Conservation (phyloP, 345 rosid genomes). For the Orychophragmus violaceus region DNA sequence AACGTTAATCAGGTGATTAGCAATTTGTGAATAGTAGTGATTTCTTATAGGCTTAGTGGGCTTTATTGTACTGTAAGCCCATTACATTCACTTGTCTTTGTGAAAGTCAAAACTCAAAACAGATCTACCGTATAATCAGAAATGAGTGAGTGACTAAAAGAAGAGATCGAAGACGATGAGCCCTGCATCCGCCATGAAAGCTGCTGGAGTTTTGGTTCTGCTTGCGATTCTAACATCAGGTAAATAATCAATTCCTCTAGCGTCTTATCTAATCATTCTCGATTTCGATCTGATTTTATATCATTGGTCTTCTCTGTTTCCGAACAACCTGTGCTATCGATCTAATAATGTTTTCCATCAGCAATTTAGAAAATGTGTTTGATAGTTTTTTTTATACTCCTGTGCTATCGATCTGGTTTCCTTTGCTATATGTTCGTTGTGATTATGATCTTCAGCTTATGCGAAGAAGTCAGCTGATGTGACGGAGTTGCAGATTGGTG, state of each 20-base stretch:
- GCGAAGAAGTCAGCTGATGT: constrained; percentile 71
- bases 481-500: constrained; percentile 78
- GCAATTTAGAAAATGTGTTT: too few species aligned
- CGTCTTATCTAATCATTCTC: background rate
- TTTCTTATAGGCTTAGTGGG: too few species aligned
- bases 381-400: too few species aligned
- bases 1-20: too few species aligned
- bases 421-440: background rate
- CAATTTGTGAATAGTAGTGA: too few species aligned
- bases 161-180: constrained; percentile 28
- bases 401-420: too few species aligned
- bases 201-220: constrained; percentile 25
- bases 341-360: too few species aligned
- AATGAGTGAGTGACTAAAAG: too few species aligned
- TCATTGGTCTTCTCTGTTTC: background rate
- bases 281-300: too few species aligned
- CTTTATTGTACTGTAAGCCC: too few species aligned
- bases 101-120: background rate
- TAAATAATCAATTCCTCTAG: background rate
- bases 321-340: too few species aligned
- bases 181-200: constrained; percentile 25
- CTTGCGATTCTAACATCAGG: constrained; percentile 33
- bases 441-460: constrained; percentile 34
- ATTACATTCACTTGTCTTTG: too few species aligned
- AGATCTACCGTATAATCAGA: background rate